Base-by-base conservation (phyloP, 768 basidiomycete genomes). In the Amanita molliuscula region DNA sequence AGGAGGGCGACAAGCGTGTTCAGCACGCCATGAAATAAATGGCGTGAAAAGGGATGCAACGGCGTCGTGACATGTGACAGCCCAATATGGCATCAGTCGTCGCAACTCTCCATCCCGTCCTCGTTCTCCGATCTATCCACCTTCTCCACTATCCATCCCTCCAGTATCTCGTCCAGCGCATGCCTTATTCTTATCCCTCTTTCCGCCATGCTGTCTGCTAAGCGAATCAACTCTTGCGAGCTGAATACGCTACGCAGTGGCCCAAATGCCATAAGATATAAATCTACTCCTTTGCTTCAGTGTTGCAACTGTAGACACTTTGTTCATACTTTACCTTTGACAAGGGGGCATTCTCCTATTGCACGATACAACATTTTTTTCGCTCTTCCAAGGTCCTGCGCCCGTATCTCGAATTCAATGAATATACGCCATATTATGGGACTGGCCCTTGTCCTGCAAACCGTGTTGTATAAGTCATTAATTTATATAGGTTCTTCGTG, bases 231-330 rank as follows among this genome's bases (percentile, higher is more conserved):
- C 62, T 91, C 88, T 13, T 66, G 64, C 15, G 64, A 55, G 43
- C 66, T 72, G 62, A 90, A 90, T 44, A 75, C 80, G 3, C 67
- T 61, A 25, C 88, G 76, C 49, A 91, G 68, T 3, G 78, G 74
- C 47, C 81, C 79, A 65, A 89, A 91, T 15, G 87, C 88, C 41
- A 88, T 56, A 53, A 91, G 66, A 71, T 90, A 89, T 40, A 91
- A 64, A 42, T 81, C 88, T 90, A 18, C 16, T 16, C 20, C 16
- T 48, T 4, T 25, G 42, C 50, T 16, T 37, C 23, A 37, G 26
- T 23, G 33, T 26, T 16, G 34, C 35, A 51, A 18, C 34, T 28
- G 13, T 23, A 25, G 47, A 50, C 56, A n/a, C n/a, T 28, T 35
- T 26, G 15, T 23, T 15, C 21, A n/a, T 6, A 20, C 49, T 60